phyloP scores from a whole-genome alignment of 306 rosid genomes.

The Castanea mollissima region DNA sequence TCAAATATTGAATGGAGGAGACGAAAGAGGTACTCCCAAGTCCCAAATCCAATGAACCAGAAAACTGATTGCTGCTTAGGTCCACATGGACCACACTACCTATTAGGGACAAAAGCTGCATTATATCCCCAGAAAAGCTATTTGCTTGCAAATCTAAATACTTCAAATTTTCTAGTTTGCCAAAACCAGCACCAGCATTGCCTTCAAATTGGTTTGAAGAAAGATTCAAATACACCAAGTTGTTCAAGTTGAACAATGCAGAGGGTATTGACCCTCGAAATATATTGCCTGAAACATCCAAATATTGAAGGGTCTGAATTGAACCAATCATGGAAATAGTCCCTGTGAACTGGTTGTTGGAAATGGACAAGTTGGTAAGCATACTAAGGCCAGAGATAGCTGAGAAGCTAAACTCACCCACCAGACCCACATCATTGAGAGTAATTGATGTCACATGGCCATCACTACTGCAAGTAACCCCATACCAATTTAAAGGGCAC shows the following conservation, averaged over 20 bases:
- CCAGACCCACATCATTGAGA: constrained; percentile 57
- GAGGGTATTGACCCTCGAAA: constrained; percentile 50
- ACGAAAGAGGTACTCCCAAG: constrained; percentile 50
- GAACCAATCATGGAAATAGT: constrained; percentile 34
- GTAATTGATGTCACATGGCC: constrained; percentile 58
- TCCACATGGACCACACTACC: constrained; percentile 64
- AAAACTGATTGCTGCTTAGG: constrained; percentile 58
- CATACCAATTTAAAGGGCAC: constrained; percentile 72
- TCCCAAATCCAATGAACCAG: constrained; percentile 70
- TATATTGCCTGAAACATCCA: constrained; percentile 64
- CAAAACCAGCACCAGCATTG: constrained; percentile 42
- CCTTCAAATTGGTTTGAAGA: constrained; percentile 69
- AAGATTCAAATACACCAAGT: constrained; percentile 54
- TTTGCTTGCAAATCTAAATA: constrained; percentile 51
- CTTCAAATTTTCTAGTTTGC: constrained; percentile 51
- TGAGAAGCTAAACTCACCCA: constrained; percentile 55
- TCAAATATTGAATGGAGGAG: constrained; percentile 54
- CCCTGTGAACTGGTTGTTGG: constrained; percentile 71
- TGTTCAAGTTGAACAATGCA: constrained; percentile 28
- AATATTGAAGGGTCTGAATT: constrained; percentile 45
- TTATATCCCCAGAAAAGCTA: constrained; percentile 64
- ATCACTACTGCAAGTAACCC: constrained; percentile 45
- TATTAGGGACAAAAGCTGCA: constrained; percentile 47
- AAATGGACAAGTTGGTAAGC: constrained; percentile 60
- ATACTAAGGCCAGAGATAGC: constrained; percentile 54